Percentiles rank a stretch among this genome's conserved stretches.
Conservation (phyloP, 2,329 filamentous ascomycete genomes). For the Arthrobotrys entomopaga region DNA sequence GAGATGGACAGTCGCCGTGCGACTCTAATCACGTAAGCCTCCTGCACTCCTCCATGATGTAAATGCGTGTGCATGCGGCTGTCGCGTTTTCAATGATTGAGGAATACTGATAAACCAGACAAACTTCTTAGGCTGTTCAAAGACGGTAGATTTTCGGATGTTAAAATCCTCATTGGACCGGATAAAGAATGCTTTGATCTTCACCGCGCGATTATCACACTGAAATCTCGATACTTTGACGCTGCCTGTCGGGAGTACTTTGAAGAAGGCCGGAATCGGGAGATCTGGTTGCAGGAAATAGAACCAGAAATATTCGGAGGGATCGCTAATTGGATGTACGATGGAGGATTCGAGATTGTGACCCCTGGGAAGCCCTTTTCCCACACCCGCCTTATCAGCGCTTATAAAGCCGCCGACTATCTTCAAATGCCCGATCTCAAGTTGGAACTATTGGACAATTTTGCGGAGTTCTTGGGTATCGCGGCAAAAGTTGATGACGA, state of each 20-base stretch:
- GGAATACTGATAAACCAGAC: neutral
- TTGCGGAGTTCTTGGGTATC: neutral
- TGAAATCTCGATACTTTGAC: constrained; percentile 1
- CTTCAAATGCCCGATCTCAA: constrained; percentile 2
- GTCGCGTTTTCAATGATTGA: neutral
- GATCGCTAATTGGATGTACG: constrained; percentile 4
- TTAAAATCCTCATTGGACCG: constrained; percentile 9
- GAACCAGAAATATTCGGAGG: neutral
- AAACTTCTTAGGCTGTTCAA: neutral
- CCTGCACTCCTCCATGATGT: too few species aligned
- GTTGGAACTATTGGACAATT: neutral
- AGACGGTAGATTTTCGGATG: constrained; percentile 11
- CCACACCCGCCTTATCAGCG: neutral
- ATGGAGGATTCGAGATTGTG: neutral
- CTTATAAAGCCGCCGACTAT: constrained; percentile 9
- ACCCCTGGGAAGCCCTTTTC: neutral
- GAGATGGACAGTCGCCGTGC: too few species aligned
- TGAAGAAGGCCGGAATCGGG: neutral
- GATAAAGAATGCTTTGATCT: constrained; percentile 9
- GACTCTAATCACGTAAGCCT: too few species aligned
- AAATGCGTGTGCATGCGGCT: too few species aligned
- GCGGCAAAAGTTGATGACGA: neutral
- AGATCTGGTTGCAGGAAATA: constrained; percentile 4
- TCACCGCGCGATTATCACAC: constrained; percentile 4
- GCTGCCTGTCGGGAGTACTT: constrained; percentile 11